A percentile compares a stretch with the other conserved stretches of the same genome.
These are phyloP conservation scores for Lactarius hengduanensis DNA, from an alignment of 768 basidiomycete species.

Conservation along the genomic window DNA sequence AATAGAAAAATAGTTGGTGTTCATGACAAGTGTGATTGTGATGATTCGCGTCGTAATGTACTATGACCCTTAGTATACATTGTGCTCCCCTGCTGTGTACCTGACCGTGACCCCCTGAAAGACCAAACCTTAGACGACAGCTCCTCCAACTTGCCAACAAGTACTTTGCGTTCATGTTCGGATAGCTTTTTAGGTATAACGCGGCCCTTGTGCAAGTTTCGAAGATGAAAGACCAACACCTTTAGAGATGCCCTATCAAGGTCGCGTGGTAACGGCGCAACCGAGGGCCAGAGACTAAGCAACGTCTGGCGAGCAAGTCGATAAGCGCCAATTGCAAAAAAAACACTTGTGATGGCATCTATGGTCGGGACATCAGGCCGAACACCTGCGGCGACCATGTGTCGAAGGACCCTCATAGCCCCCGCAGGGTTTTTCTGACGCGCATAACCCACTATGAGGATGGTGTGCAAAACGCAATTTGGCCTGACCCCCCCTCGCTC, in stretches of 20 bases:
- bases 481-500: conserved; percentile 50
- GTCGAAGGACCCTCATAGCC: conserved; percentile 55
- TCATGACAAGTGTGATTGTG: conserved; percentile 7
- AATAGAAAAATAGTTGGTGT: conserved; percentile 14
- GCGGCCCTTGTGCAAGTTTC: conserved; percentile 36
- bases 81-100: conserved; percentile 1
- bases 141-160: conserved; percentile 41
- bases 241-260: conserved; percentile 46
- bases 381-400: conserved; percentile 61
- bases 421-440: conserved; percentile 53
- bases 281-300: conserved; percentile 58
- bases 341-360: conserved; percentile 68
- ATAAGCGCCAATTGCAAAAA: conserved; percentile 55
- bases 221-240: conserved; percentile 49
- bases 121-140: conserved; percentile 50
- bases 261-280: conserved; percentile 58
- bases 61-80: conserved; percentile 11
- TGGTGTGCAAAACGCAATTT: conserved; percentile 71
- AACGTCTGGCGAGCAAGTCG: conserved; percentile 53
- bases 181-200: conserved; percentile 32
- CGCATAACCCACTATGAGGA: conserved; percentile 70
- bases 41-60: conserved; percentile 6
- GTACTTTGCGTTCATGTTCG: conserved; percentile 37
- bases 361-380: conserved; percentile 69
- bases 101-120: conserved; percentile 2